Conservation (phyloP, 352 stramenopile genomes). For the Pseudoperonospora humuli region DNA sequence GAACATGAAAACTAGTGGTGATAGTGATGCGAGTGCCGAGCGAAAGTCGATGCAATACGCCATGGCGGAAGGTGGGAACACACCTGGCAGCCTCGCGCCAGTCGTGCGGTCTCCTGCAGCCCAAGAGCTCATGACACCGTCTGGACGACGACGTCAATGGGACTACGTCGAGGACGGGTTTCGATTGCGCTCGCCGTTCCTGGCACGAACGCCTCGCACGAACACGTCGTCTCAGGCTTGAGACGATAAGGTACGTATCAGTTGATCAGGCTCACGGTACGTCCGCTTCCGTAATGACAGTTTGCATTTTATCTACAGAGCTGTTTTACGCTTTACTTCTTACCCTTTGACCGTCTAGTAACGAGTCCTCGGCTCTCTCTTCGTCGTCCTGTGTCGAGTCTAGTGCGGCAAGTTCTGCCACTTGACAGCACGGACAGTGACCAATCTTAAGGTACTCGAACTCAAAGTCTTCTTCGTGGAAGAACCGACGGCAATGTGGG, state of each 20-base stretch:
- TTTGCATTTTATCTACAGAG: conserved; percentile 9
- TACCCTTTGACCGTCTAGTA: conserved; percentile 15
- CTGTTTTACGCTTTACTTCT: conserved; percentile 19
- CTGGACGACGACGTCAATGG: conserved; percentile 42
- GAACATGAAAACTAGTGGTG: conserved; percentile 34
- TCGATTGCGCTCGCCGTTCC: conserved; percentile 22
- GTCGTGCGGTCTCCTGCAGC: conserved; percentile 45
- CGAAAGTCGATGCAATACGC: conserved; percentile 34
- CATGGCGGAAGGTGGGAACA: conserved; percentile 46
- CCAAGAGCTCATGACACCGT: conserved; percentile 44
- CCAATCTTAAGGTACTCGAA: conserved; percentile 87
- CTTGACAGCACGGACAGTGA: conserved; percentile 85
- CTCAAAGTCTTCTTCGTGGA: conserved; percentile 95
- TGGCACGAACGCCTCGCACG: conserved; percentile 18
- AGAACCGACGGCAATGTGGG: conserved; percentile 87
- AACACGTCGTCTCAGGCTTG: conserved; percentile 17
- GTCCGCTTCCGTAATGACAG: conserved; percentile 17
- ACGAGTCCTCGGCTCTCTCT: neutral
- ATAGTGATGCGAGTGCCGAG: conserved; percentile 31
- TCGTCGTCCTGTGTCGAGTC: conserved; percentile 18
- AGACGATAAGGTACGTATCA: conserved; percentile 24
- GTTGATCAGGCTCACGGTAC: conserved; percentile 8
- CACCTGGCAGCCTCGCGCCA: conserved; percentile 32
- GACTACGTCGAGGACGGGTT: conserved; percentile 44
- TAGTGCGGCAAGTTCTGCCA: conserved; percentile 39